These are phyloP conservation scores for Pseudoturritis turrita DNA, from an alignment of 345 rosid species.

Conservation along the genomic window DNA sequence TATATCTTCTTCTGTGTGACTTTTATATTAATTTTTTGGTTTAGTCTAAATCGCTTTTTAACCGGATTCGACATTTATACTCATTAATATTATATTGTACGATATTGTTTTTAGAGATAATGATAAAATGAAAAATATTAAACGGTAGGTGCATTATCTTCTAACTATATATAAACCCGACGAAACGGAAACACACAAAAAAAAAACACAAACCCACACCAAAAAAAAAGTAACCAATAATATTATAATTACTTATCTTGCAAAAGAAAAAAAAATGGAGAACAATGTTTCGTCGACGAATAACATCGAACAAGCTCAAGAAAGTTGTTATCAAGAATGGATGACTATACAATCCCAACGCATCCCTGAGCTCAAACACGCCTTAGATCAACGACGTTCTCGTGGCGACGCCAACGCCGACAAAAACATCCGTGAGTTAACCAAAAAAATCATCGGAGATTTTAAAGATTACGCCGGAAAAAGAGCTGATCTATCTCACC, in stretches of 20 bases:
- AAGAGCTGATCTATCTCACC: slow-evolving; percentile 8
- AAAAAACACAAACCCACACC: background rate
- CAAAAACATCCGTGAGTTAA: slow-evolving; percentile 11
- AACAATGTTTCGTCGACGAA: background rate
- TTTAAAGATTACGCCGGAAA: slow-evolving; percentile 16
- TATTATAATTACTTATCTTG: background rate
- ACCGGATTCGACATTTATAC: background rate
- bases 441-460: slow-evolving; percentile 13
- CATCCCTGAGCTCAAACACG: slow-evolving; percentile 9
- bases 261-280: background rate
- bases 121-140: background rate
- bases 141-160: background rate
- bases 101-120: background rate
- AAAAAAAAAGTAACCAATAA: background rate
- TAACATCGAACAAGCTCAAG: slow-evolving; percentile 28
- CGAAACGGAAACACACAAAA: background rate
- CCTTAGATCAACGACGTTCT: slow-evolving; percentile 2
- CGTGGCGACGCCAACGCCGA: background rate
- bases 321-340: slow-evolving; percentile 9
- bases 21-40: background rate
- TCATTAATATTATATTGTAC: background rate
- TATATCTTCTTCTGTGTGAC: background rate
- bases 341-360: slow-evolving; percentile 24
- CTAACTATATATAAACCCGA: slow-evolving; percentile 10
- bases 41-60: background rate